phyloP scores from a whole-genome alignment of 495 filamentous ascomycete genomes.

The Cladorrhinum samala region DNA sequence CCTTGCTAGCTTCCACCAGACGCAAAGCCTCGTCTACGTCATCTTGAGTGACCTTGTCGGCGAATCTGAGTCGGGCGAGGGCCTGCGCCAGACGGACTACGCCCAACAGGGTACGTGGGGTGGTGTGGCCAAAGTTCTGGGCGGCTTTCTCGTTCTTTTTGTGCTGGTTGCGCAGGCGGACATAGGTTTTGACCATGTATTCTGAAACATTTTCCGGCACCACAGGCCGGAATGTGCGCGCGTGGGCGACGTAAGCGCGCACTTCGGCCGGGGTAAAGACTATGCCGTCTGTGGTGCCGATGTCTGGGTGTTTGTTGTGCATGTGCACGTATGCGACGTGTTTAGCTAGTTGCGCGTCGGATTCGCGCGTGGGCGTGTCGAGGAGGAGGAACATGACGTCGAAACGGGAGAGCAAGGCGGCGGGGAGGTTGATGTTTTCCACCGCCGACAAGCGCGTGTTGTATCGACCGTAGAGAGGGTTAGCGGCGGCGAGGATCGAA shows the following conservation, averaged over 20 bases:
- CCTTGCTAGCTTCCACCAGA: constrained; percentile 85
- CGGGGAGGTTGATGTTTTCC: constrained; percentile 97
- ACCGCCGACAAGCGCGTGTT: constrained; percentile 94
- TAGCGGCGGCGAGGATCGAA: constrained; percentile 95
- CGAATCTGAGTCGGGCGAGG: constrained; percentile 87
- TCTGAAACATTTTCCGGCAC: constrained; percentile 81
- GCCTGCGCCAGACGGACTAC: constrained; percentile 91
- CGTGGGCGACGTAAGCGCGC: constrained; percentile 89
- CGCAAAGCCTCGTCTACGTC: constrained; percentile 94
- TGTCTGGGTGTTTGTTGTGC: constrained; percentile 89
- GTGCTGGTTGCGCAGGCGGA: constrained; percentile 80
- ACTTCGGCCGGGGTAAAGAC: constrained; percentile 88
- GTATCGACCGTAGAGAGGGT: constrained; percentile 95
- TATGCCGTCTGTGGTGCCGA: constrained; percentile 43
- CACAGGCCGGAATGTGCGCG: constrained; percentile 76
- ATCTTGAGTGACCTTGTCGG: constrained; percentile 72
- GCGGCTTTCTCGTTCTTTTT: constrained; percentile 82
- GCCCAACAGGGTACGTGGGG: constrained; percentile 86
- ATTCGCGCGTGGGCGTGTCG: constrained; percentile 81
- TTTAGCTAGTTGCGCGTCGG: constrained; percentile 85
- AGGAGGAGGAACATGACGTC: constrained; percentile 95
- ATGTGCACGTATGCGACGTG: constrained; percentile 98
- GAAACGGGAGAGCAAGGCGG: constrained; percentile 91
- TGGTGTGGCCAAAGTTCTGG: constrained; percentile 87
- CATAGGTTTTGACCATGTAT: constrained; percentile 95